phyloP scores from a whole-genome alignment of 305 asterid genomes.

The Rubia occidens region DNA sequence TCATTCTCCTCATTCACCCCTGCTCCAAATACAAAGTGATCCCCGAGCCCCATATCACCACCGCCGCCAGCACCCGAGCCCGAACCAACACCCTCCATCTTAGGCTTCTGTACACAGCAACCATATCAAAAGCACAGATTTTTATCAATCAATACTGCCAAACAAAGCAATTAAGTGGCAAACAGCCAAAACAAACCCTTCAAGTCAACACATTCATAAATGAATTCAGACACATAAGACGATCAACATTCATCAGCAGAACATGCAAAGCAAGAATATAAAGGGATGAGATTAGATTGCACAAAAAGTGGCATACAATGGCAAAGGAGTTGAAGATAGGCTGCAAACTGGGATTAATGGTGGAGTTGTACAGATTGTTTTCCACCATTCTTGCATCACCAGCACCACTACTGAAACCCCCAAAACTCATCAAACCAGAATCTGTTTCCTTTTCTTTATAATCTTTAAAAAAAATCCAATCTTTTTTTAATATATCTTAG shows the following conservation, averaged over 20 bases:
- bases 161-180: background rate
- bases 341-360: slow-evolving; percentile 26
- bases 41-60: slow-evolving; percentile 45
- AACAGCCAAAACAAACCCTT: background rate
- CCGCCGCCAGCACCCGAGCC: slow-evolving; percentile 6
- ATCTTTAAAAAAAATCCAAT: background rate
- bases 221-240: background rate
- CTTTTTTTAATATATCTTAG: slow-evolving; percentile 1
- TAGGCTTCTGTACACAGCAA: slow-evolving; percentile 36
- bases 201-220: background rate
- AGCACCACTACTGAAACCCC: slow-evolving; percentile 31
- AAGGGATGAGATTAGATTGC: background rate
- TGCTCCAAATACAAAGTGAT: slow-evolving; percentile 33
- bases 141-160: slow-evolving; percentile 1
- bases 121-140: background rate
- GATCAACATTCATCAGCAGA: background rate
- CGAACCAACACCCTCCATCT: slow-evolving; percentile 42
- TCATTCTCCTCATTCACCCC: slow-evolving; percentile 23
- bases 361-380: slow-evolving; percentile 30
- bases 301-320: slow-evolving; percentile 17
- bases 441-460: background rate
- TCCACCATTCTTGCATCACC: slow-evolving; percentile 40
- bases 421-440: slow-evolving; percentile 41
- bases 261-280: background rate
- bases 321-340: slow-evolving; percentile 24